These are phyloP conservation scores for Penicillium cosmopolitanum DNA, from an alignment of 495 filamentous ascomycete species.

Conservation along the genomic window DNA sequence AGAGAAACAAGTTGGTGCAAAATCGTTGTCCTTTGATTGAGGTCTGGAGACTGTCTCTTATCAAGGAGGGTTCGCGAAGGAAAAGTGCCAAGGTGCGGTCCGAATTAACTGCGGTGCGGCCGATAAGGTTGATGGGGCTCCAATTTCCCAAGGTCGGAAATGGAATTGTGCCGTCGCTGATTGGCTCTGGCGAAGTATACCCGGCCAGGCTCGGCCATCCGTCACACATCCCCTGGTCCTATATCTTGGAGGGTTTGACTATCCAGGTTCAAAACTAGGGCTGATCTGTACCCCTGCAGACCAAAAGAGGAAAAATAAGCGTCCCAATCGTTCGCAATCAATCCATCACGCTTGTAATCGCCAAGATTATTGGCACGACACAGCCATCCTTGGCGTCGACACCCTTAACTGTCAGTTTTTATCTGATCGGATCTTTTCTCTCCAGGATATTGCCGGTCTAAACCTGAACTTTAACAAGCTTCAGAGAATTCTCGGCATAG, in stretches of 20 bases:
- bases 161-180: background rate
- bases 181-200: constrained; percentile 4
- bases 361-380: constrained; percentile 5
- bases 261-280: no score
- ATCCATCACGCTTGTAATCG: background rate
- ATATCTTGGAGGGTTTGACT: background rate
- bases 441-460: background rate
- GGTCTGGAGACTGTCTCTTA: background rate
- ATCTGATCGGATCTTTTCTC: background rate
- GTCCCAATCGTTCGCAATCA: background rate
- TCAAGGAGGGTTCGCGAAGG: background rate
- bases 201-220: background rate
- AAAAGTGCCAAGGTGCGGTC: background rate
- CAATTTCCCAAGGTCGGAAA: background rate
- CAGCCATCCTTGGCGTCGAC: constrained; percentile 7
- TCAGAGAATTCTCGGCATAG: background rate
- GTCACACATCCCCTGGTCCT: background rate
- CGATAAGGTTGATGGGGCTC: constrained; percentile 2
- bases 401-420: constrained; percentile 2
- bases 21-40: background rate
- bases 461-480: background rate
- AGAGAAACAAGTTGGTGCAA: no score
- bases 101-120: background rate
- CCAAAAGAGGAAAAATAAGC: background rate
- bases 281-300: no score